Percentiles rank a stretch among this genome's conserved stretches.
Evolutionary conservation across 2,329 filamentous ascomycete genomes (phyloP).

Genomic region (Colletotrichum spinosum): DNA sequence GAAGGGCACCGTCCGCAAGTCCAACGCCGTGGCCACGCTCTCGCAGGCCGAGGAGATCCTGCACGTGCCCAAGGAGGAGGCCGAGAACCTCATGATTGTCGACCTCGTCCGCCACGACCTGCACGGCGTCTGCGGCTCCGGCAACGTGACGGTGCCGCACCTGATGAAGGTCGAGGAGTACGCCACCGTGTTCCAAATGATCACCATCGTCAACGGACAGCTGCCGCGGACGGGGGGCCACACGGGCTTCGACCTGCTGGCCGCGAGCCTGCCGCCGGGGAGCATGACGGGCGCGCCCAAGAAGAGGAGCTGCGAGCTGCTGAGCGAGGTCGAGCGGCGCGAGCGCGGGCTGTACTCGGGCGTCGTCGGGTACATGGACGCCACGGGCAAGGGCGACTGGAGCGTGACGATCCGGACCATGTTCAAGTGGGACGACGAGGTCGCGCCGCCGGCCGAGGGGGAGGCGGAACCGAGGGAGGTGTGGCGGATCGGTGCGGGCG

Average conservation of each 20-base stretch:
- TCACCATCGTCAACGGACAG: conserved; percentile 84
- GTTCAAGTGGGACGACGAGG: conserved; percentile 77
- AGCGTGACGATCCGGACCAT: conserved; percentile 90
- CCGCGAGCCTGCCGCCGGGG: conserved; percentile 84
- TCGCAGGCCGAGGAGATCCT: conserved; percentile 79
- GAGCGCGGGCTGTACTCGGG: conserved; percentile 87
- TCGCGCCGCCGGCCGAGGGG: conserved; percentile 42
- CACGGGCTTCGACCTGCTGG: conserved; percentile 80
- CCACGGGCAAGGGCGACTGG: conserved; percentile 87
- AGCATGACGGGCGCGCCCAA: conserved; percentile 98
- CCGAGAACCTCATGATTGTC: conserved; percentile 98
- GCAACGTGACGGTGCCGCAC: conserved; percentile 78
- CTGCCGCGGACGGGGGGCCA: conserved; percentile 56
- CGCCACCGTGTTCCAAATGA: conserved; percentile 90
- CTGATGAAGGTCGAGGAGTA: conserved; percentile 92
- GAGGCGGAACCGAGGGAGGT: conserved; percentile 58
- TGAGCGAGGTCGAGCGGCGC: conserved; percentile 74
- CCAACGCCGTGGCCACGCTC: conserved; percentile 71
- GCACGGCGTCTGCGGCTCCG: conserved; percentile 83
- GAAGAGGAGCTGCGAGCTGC: conserved; percentile 88
- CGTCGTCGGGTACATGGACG: conserved; percentile 89
- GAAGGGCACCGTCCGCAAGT: conserved; percentile 95
- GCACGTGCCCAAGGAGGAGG: conserved; percentile 86
- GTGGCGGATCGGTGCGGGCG: conserved; percentile 91
- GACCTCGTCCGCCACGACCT: conserved; percentile 96